Conservation (phyloP, 179 eudicot species). For the Beta corolliflora region DNA sequence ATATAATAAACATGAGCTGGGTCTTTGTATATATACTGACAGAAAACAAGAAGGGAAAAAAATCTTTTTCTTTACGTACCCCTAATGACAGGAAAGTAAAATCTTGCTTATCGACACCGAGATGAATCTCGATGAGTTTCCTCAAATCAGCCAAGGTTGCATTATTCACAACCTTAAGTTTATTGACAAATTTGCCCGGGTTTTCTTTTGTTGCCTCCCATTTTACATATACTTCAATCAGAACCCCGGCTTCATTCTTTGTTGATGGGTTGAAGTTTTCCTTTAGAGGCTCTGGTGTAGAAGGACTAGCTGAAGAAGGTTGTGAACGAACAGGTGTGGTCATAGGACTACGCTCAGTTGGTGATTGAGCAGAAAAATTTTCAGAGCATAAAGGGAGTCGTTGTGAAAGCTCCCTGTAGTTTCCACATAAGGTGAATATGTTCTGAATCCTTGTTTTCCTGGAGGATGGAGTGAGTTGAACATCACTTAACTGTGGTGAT, state of each 20-base stretch:
- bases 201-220: slow-evolving; percentile 86
- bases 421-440: slow-evolving; percentile 90
- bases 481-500: slow-evolving; percentile 12
- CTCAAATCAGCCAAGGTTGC: slow-evolving; percentile 79
- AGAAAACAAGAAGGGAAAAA: neutral
- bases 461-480: slow-evolving; percentile 43
- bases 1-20: neutral
- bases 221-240: slow-evolving; percentile 64
- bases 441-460: slow-evolving; percentile 65
- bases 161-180: slow-evolving; percentile 60
- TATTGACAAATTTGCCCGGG: slow-evolving; percentile 64
- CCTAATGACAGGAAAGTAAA: slow-evolving; percentile 69
- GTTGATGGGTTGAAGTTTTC: slow-evolving; percentile 56
- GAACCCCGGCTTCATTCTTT: slow-evolving; percentile 28
- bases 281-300: slow-evolving; percentile 33
- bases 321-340: slow-evolving; percentile 23
- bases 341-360: slow-evolving; percentile 17
- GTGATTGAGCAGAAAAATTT: slow-evolving; percentile 26
- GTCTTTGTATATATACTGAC: neutral
- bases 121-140: slow-evolving; percentile 75
- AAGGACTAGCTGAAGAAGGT: slow-evolving; percentile 11
- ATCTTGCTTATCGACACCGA: slow-evolving; percentile 68
- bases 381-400: slow-evolving; percentile 33
- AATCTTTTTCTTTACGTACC: slow-evolving; percentile 40
- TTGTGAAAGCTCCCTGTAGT: slow-evolving; percentile 75